Evolutionary conservation across 495 filamentous ascomycete species (phyloP).

Genomic region (Neurospora intermedia): DNA sequence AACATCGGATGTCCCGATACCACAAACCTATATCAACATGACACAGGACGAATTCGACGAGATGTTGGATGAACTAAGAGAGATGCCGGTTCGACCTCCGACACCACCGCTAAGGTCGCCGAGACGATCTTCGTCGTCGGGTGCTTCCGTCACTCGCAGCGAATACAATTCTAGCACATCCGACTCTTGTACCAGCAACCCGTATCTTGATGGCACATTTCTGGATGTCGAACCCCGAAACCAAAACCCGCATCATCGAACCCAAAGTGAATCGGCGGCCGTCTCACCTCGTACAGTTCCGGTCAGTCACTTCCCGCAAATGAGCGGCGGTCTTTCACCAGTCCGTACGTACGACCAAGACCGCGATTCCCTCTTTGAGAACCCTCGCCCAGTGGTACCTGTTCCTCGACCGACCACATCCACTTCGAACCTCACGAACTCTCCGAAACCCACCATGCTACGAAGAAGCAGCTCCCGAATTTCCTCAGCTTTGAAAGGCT

Average conservation of each 20-base stretch:
- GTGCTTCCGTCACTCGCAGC: not conserved
- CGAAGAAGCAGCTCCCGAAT: slow-evolving; percentile 23
- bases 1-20: slow-evolving; percentile 10
- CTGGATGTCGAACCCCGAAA: not conserved
- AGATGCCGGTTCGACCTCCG: slow-evolving; percentile 26
- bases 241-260: not conserved
- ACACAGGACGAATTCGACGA: slow-evolving; percentile 25
- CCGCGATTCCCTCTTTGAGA: slow-evolving; percentile 6
- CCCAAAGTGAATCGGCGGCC: slow-evolving; percentile 1
- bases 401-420: slow-evolving; percentile 5
- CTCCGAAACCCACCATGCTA: slow-evolving; percentile 6
- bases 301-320: not conserved
- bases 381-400: slow-evolving; percentile 7
- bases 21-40: not conserved
- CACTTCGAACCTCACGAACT: not conserved
- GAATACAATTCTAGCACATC: slow-evolving; percentile 3
- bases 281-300: not conserved
- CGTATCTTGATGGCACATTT: not conserved
- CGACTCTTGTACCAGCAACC: not conserved
- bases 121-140: slow-evolving; percentile 13
- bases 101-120: slow-evolving; percentile 30
- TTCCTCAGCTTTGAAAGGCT: slow-evolving; percentile 18
- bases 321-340: not conserved
- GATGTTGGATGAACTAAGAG: slow-evolving; percentile 22
- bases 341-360: not conserved